phyloP scores from a whole-genome alignment of 441 rosid genomes.

The Pelargonium australe region DNA sequence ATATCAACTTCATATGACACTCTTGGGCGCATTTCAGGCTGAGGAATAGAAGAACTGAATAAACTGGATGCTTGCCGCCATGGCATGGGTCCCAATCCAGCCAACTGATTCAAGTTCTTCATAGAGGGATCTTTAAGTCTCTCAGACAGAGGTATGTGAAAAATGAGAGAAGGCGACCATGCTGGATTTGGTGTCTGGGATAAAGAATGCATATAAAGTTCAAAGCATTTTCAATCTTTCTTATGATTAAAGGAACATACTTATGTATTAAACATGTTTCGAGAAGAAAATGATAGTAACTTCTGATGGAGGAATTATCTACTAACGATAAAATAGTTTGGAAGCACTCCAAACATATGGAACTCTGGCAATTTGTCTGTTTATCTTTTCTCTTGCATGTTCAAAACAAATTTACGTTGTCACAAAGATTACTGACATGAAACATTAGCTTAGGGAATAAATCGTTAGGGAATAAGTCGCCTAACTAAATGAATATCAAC shows the following conservation, averaged over 20 bases:
- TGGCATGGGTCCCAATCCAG: slow-evolving; percentile 71
- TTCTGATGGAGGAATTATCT: neutral
- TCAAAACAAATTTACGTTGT: slow-evolving; percentile 1
- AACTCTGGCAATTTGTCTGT: neutral
- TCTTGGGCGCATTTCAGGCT: slow-evolving; percentile 38
- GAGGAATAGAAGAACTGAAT: slow-evolving; percentile 57
- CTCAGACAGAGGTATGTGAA: slow-evolving; percentile 42
- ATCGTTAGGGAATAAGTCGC: neutral
- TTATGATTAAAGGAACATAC: slow-evolving; percentile 10
- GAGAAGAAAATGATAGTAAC: neutral
- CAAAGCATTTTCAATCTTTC: slow-evolving; percentile 5
- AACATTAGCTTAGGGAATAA: neutral
- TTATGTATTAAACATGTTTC: slow-evolving; percentile 2
- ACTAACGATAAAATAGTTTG: neutral
- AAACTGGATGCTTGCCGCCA: slow-evolving; percentile 72
- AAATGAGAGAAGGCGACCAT: slow-evolving; percentile 42
- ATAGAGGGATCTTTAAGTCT: slow-evolving; percentile 47
- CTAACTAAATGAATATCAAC: neutral
- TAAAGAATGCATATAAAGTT: slow-evolving; percentile 15
- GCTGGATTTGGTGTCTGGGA: slow-evolving; percentile 55
- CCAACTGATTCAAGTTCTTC: slow-evolving; percentile 61
- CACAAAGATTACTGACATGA: neutral
- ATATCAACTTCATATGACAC: neutral
- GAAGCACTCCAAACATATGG: neutral
- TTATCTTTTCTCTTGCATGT: neutral